Evolutionary conservation across 345 rosid genomes (phyloP).

Genomic region (Pseudoturritis turrita): DNA sequence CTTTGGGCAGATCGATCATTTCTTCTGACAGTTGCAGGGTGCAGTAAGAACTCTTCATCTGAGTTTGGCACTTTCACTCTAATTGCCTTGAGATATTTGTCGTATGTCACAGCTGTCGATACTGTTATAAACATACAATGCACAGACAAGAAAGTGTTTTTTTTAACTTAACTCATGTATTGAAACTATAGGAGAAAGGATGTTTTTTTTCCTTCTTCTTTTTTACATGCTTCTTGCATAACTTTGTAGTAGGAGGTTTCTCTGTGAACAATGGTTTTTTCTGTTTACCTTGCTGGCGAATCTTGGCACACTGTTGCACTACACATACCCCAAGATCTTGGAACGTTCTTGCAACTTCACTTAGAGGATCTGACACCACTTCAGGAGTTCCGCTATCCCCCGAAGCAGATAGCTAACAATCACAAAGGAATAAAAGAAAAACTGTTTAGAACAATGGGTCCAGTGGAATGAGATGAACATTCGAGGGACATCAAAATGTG

Average conservation of each 20-base stretch:
- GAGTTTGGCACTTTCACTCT: constrained; percentile 87
- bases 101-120: constrained; percentile 85
- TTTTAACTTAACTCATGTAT: neutral
- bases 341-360: constrained; percentile 78
- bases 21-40: constrained; percentile 93
- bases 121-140: constrained; percentile 38
- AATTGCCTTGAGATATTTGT: constrained; percentile 70
- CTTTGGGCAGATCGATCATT: constrained; percentile 92
- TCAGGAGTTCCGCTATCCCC: constrained; percentile 94
- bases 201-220: neutral
- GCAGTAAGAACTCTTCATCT: constrained; percentile 82
- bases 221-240: neutral
- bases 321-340: constrained; percentile 88
- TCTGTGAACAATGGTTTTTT: neutral
- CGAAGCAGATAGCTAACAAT: constrained; percentile 77
- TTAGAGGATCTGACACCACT: constrained; percentile 85
- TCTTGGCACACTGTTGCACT: constrained; percentile 95
- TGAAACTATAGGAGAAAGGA: neutral
- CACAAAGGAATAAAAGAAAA: neutral
- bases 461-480: neutral
- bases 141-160: neutral
- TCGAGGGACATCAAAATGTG: neutral
- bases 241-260: neutral
- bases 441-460: neutral
- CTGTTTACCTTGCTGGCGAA: constrained; percentile 84